Conservation (phyloP, 2,329 filamentous ascomycete species). For the Orbilia brochopaga region DNA sequence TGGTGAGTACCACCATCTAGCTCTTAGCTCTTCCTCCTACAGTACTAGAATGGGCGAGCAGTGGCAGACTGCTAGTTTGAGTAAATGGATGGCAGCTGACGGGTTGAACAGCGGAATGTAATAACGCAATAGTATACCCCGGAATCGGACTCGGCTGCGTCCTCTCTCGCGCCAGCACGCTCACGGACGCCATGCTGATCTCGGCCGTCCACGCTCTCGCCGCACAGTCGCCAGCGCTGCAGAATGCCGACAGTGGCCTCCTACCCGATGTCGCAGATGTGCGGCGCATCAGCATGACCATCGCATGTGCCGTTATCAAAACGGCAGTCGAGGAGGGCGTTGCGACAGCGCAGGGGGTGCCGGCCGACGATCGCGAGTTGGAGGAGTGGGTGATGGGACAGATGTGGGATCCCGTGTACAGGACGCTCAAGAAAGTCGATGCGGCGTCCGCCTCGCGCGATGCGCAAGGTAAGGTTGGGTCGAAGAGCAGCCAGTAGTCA, state of each 20-base stretch:
- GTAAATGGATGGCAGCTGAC: slow-evolving; percentile 57
- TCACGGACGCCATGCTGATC: slow-evolving; percentile 81
- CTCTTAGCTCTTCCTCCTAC: background rate
- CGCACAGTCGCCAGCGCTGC: slow-evolving; percentile 71
- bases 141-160: slow-evolving; percentile 83
- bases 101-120: slow-evolving; percentile 73
- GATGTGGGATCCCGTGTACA: slow-evolving; percentile 78
- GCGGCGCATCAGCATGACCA: slow-evolving; percentile 75
- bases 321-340: slow-evolving; percentile 73
- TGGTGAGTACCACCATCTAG: slow-evolving; percentile 57
- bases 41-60: slow-evolving; percentile 58
- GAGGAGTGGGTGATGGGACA: slow-evolving; percentile 77
- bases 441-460: slow-evolving; percentile 63
- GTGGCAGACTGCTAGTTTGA: too few relatives aligned
- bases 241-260: slow-evolving; percentile 69
- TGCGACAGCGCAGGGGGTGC: slow-evolving; percentile 70
- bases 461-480: slow-evolving; percentile 67
- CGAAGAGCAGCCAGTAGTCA: slow-evolving; percentile 42
- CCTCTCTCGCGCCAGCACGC: slow-evolving; percentile 69
- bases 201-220: slow-evolving; percentile 77
- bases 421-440: slow-evolving; percentile 67
- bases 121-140: slow-evolving; percentile 84
- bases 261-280: slow-evolving; percentile 78
- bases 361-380: slow-evolving; percentile 63
- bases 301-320: slow-evolving; percentile 76